These are phyloP conservation scores for Lichenothelia convexa DNA, from an alignment of 495 filamentous ascomycete genomes.

Conservation along the genomic window DNA sequence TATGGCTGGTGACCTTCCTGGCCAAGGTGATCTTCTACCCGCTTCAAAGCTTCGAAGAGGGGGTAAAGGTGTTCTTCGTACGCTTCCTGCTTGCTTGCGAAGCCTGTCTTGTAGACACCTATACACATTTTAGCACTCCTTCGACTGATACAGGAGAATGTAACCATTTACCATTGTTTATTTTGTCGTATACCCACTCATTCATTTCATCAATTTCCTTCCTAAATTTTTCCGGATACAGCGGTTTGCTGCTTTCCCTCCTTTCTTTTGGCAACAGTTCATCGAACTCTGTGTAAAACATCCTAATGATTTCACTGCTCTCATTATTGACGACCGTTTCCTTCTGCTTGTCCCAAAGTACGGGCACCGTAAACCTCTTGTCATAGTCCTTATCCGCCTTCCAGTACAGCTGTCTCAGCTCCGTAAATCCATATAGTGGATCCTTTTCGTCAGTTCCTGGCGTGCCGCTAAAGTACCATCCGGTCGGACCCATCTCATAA, in stretches of 20 bases:
- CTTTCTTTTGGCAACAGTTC: conserved; percentile 25
- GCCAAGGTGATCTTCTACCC: conserved; percentile 40
- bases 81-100: conserved; percentile 44
- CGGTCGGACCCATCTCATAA: conserved; percentile 35
- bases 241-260: conserved; percentile 29
- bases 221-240: conserved; percentile 37
- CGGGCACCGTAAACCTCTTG: conserved; percentile 43
- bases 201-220: conserved; percentile 42
- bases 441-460: conserved; percentile 16
- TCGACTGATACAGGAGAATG: no score
- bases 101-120: conserved; percentile 53
- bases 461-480: conserved; percentile 72
- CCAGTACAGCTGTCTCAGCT: conserved; percentile 43
- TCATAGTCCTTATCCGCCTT: conserved; percentile 39
- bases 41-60: conserved; percentile 45
- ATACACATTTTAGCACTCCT: no score
- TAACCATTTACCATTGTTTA: no score
- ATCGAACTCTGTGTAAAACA: conserved; percentile 31
- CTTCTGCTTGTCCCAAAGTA: conserved; percentile 43
- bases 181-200: conserved; percentile 43
- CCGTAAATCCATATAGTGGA: conserved; percentile 29
- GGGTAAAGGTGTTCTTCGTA: conserved; percentile 40
- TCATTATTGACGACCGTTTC: conserved; percentile 24
- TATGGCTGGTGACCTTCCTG: conserved; percentile 34
- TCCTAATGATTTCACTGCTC: conserved; percentile 20